phyloP scores from a whole-genome alignment of 371 early-diverging fungal species.

The Massospora cicadina region DNA sequence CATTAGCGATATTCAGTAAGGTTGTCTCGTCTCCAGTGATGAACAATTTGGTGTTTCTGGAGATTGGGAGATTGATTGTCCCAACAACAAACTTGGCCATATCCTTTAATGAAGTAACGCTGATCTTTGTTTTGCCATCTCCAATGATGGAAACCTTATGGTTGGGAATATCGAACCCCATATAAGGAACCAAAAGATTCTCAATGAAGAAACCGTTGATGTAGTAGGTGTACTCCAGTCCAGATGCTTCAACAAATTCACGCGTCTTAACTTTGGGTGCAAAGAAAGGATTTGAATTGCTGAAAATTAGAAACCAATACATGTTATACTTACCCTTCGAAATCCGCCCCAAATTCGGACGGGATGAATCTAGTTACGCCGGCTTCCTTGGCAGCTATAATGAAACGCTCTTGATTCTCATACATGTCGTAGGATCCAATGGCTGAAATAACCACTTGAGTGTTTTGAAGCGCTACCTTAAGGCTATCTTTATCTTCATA shows the following conservation, averaged over 20 bases:
- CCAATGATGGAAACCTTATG: not conserved
- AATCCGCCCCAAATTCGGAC: constrained; percentile 2
- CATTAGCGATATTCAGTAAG: not conserved
- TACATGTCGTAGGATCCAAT: not conserved
- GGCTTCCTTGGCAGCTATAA: not conserved
- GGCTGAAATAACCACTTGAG: not conserved
- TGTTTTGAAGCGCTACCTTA: not conserved
- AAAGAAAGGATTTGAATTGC: not conserved
- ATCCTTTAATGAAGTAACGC: not conserved
- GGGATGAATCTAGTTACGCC: not conserved
- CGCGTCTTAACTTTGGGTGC: not conserved
- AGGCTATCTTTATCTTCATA: too few relatives aligned
- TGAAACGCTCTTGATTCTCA: not conserved
- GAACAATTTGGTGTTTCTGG: not conserved
- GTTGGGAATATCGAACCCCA: not conserved
- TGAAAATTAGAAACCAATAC: not conserved
- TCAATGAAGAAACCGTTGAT: constrained; percentile 4
- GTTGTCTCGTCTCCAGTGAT: not conserved
- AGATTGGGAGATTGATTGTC: not conserved
- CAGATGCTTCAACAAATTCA: not conserved
- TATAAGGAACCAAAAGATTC: not conserved
- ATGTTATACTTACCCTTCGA: not conserved
- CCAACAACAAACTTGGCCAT: not conserved
- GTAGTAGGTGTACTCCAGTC: not conserved
- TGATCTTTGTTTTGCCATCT: not conserved